Evolutionary conservation across 345 rosid genomes (phyloP).

Genomic region (Arabis hirsuta): DNA sequence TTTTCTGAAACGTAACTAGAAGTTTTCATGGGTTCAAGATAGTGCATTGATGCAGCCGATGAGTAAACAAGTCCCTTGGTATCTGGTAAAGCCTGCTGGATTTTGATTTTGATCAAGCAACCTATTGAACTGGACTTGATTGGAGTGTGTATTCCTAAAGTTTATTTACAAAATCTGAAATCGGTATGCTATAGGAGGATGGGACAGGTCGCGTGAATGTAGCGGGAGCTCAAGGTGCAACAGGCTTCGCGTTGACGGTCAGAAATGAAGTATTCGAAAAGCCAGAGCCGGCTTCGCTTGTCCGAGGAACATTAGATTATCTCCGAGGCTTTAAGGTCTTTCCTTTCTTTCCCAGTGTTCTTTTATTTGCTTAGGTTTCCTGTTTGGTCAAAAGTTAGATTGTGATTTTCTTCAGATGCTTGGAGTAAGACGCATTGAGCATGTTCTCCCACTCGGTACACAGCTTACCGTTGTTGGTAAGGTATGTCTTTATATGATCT

Average conservation of each 20-base stretch:
- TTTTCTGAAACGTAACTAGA: constrained; percentile 79
- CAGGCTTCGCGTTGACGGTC: constrained; percentile 66
- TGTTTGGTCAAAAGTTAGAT: background rate
- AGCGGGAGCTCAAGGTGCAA: constrained; percentile 69
- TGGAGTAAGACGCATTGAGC: constrained; percentile 81
- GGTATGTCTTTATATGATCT: constrained; percentile 46
- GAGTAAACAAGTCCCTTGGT: constrained; percentile 93
- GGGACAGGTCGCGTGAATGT: constrained; percentile 71
- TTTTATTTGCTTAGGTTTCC: background rate
- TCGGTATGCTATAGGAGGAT: constrained; percentile 58
- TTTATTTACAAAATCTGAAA: background rate
- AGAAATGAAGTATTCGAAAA: constrained; percentile 87
- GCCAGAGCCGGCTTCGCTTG: constrained; percentile 64
- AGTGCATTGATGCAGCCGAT: constrained; percentile 72
- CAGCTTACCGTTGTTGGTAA: constrained; percentile 87
- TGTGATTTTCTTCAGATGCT: constrained; percentile 64
- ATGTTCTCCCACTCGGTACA: constrained; percentile 80
- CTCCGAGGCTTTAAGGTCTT: constrained; percentile 88
- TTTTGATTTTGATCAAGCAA: too few species aligned
- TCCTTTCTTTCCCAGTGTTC: constrained; percentile 2
- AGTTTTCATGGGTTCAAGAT: constrained; percentile 90
- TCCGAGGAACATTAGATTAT: constrained; percentile 66
- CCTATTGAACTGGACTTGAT: background rate
- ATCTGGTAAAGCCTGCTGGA: constrained; percentile 58
- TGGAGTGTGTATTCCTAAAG: background rate